A percentile compares a stretch with the other conserved stretches of the same genome.
phyloP scores from a whole-genome alignment of 2,329 filamentous ascomycete genomes.

The Fusarium irregulare region DNA sequence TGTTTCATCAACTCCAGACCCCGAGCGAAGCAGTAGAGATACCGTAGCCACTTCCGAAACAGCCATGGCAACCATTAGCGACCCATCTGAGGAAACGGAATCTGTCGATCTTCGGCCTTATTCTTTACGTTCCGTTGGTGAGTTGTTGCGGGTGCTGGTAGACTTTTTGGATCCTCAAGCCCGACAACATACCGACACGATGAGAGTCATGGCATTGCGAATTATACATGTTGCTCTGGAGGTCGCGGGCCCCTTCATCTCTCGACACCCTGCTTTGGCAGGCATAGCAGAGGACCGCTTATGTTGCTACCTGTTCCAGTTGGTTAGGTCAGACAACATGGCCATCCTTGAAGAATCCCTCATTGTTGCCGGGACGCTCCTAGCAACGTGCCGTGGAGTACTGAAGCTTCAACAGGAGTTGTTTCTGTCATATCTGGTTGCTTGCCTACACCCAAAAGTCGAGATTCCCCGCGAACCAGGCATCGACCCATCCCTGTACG shows the following conservation, averaged over 20 bases:
- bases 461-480: constrained; percentile 91
- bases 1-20: constrained; percentile 33
- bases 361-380: constrained; percentile 87
- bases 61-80: constrained; percentile 37
- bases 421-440: constrained; percentile 92
- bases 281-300: constrained; percentile 90
- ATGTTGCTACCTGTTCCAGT: constrained; percentile 94
- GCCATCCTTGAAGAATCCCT: constrained; percentile 92
- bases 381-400: constrained; percentile 89
- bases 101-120: constrained; percentile 82
- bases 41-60: constrained; percentile 62
- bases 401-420: constrained; percentile 97
- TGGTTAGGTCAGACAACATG: constrained; percentile 96
- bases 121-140: constrained; percentile 91
- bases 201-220: constrained; percentile 95
- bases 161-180: constrained; percentile 95
- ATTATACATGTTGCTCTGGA: constrained; percentile 98
- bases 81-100: constrained; percentile 56
- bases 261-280: constrained; percentile 88
- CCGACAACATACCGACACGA: constrained; percentile 89
- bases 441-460: constrained; percentile 92
- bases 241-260: constrained; percentile 94
- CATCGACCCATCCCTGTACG: constrained; percentile 91
- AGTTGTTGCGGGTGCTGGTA: constrained; percentile 92
- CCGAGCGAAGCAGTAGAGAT: constrained; percentile 57